Evolutionary conservation across 148 eudicot species (phyloP), one percentile per base, ranked within the genome.

Genomic region (Rhododendron griersonianum): DNA sequence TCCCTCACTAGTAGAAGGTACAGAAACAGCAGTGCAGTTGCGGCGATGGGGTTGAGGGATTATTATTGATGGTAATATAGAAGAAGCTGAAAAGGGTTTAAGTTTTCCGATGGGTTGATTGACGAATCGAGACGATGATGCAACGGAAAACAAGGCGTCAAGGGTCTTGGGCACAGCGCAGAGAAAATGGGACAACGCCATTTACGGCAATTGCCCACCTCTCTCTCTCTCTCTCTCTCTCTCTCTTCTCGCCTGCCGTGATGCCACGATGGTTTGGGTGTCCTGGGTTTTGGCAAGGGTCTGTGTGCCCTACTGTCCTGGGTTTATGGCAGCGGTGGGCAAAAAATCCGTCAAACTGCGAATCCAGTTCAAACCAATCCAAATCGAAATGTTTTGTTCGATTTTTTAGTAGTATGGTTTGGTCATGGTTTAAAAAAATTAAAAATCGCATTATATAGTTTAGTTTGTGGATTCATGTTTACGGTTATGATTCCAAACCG

Each of bases 121-220:
- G 80, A 86, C 30, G 85, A 82, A 53, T 39, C 83, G 88, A 78
- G 61, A 63, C 7, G 83, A 63, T 21, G 77, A 63, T 30, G 77
- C 33, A 18, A 83, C 6, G 2, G 83, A 78, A 78, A 35, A 78
- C 35, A 87, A 79, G 63, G 85, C 63, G 55, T 65, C 84, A 4
- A 78, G 35, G 76, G 85, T 67, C 83, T 69, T 87, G 80, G 85
- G 73, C 79, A 53, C 50, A 16, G 87, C 39, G 69, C 79, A 84
- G 48, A 74, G 28, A 37, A 84, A 67, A 67, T n/a, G 79, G 33
- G 61, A 55, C 61, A 45, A 11, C 79, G 80, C 71, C 86, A 84
- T 84, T 51, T 4, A 50, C 67, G 35, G 65, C 69, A 73, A 37
- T 28, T 48, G 75, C 51, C 65, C 65, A 19, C 21, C 53, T 10